phyloP scores from a whole-genome alignment of 345 rosid genomes.

The Citrus medica region DNA sequence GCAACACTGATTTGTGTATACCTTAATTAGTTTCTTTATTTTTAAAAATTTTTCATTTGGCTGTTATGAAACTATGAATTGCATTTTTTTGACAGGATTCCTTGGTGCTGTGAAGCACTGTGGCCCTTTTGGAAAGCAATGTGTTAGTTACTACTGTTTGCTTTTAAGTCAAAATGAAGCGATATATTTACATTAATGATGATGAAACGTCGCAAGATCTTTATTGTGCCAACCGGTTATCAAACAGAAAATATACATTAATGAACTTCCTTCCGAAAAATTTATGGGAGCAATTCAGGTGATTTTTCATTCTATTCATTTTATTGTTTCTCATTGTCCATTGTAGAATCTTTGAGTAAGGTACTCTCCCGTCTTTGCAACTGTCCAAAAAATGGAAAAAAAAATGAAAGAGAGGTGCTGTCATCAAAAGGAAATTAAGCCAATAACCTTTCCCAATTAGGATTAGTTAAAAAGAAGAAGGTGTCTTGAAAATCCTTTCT shows the following conservation, averaged over 20 bases:
- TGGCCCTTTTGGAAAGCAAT: constrained; percentile 24
- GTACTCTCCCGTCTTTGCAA: background rate
- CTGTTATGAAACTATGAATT: constrained; percentile 6
- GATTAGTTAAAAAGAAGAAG: background rate
- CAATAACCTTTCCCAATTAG: background rate
- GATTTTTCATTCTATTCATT: constrained; percentile 2
- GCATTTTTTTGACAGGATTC: background rate
- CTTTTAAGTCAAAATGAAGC: constrained; percentile 60
- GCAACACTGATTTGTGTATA: background rate
- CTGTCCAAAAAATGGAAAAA: background rate
- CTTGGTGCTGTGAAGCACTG: constrained; percentile 13
- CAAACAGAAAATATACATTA: constrained; percentile 84
- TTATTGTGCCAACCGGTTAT: constrained; percentile 80
- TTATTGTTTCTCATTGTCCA: background rate
- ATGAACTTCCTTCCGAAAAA: constrained; percentile 91
- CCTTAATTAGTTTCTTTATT: background rate
- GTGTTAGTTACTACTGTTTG: constrained; percentile 9
- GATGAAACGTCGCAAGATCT: constrained; percentile 68
- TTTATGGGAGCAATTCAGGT: constrained; percentile 97
- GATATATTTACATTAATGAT: constrained; percentile 81
- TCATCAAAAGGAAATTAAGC: background rate
- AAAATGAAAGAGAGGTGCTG: background rate
- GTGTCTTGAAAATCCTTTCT: background rate
- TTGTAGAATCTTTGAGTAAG: background rate
- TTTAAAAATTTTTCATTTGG: background rate